A percentile compares a stretch with the other conserved stretches of the same genome.
These are phyloP conservation scores for Penicillium sp. DNA, from an alignment of 2,329 filamentous ascomycete species.

Conservation along the genomic window DNA sequence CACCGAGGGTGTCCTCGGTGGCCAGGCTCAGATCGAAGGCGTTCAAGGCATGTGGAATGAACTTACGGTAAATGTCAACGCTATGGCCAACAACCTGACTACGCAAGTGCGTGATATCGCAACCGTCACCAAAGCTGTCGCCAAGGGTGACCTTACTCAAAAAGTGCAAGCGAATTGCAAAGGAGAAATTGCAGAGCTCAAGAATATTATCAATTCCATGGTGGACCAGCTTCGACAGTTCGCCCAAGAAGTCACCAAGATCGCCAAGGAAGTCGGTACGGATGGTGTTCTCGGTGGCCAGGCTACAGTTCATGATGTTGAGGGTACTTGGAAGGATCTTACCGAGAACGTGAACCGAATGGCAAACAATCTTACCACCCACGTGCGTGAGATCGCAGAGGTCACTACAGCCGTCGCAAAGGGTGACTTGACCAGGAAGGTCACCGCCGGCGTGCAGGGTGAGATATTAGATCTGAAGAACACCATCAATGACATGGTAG, in stretches of 20 bases:
- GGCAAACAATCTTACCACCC: conserved; percentile 93
- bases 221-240: conserved; percentile 94
- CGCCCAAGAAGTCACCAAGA: conserved; percentile 87
- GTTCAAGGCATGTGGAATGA: conserved; percentile 84
- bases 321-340: conserved; percentile 90
- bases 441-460: conserved; percentile 82
- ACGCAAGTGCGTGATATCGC: conserved; percentile 94
- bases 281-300: conserved; percentile 88
- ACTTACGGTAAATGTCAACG: conserved; percentile 75
- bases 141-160: conserved; percentile 81
- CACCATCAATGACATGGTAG: conserved; percentile 67
- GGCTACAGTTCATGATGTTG: conserved; percentile 87
- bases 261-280: conserved; percentile 89
- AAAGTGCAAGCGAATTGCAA: conserved; percentile 87
- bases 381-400: conserved; percentile 91
- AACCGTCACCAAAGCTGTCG: conserved; percentile 63
- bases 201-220: conserved; percentile 97
- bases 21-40: conserved; percentile 73
- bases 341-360: conserved; percentile 93
- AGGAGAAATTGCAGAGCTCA: conserved; percentile 86
- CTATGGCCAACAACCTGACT: conserved; percentile 78
- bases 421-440: conserved; percentile 89
- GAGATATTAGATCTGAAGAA: conserved; percentile 91
- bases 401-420: conserved; percentile 90
- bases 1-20: conserved; percentile 73